These are phyloP conservation scores for Echinosophora koreensis DNA, from an alignment of 306 rosid species.

Conservation along the genomic window DNA sequence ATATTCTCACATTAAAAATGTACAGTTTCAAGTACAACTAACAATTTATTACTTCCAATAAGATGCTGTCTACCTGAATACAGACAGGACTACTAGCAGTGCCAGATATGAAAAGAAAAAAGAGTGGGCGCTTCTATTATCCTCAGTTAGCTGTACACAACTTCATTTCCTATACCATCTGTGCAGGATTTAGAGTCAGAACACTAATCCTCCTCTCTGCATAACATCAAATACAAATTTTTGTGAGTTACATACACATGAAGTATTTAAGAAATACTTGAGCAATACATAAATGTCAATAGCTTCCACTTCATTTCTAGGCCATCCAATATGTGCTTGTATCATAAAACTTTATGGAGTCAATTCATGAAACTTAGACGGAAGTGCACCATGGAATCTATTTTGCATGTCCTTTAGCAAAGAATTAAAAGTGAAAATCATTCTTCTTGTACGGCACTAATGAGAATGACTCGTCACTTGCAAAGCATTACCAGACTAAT, in stretches of 20 bases:
- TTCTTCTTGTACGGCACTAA: no score
- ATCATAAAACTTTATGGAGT: not conserved
- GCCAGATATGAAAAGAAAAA: conserved; percentile 44
- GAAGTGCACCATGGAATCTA: not conserved
- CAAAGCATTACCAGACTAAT: conserved; percentile 10
- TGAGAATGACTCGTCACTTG: conserved; percentile 14
- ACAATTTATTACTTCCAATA: conserved; percentile 63
- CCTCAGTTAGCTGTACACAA: conserved; percentile 92
- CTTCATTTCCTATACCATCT: conserved; percentile 66
- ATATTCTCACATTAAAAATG: conserved; percentile 76
- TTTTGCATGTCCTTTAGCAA: no score
- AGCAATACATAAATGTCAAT: not conserved
- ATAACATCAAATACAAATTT: conserved; percentile 29
- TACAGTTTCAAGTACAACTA: conserved; percentile 89
- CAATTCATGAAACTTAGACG: not conserved
- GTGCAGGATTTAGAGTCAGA: conserved; percentile 80
- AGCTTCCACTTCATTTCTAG: not conserved
- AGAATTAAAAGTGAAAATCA: no score
- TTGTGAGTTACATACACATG: not conserved
- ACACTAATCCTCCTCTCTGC: conserved; percentile 96
- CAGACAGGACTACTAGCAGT: conserved; percentile 46
- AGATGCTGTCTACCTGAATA: conserved; percentile 55
- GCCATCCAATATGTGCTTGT: not conserved
- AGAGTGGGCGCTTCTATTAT: conserved; percentile 59
- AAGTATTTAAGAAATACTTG: conserved; percentile 14